These are phyloP conservation scores for Penicillium alfredii DNA, from an alignment of 495 filamentous ascomycete species.

Conservation along the genomic window DNA sequence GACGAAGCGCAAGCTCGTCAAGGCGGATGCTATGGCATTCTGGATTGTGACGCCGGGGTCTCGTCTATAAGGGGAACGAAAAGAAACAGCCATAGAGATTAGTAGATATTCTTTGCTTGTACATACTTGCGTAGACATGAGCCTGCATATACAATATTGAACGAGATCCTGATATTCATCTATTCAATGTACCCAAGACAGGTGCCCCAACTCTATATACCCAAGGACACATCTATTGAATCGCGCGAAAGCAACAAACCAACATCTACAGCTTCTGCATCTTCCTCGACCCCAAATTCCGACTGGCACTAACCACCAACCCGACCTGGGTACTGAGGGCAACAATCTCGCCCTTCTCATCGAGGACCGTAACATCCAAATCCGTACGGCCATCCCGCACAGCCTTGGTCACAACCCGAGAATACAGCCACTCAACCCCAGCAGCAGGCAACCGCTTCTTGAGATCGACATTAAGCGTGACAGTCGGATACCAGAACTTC, in stretches of 20 bases:
- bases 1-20: slow-evolving; percentile 27
- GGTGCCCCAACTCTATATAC: slow-evolving; percentile 4
- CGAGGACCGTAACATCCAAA: slow-evolving; percentile 55
- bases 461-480: slow-evolving; percentile 62
- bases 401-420: slow-evolving; percentile 50
- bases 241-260: not conserved
- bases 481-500: slow-evolving; percentile 71
- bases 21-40: slow-evolving; percentile 39
- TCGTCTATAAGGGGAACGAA: slow-evolving; percentile 13
- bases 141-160: slow-evolving; percentile 6
- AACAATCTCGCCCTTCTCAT: slow-evolving; percentile 52
- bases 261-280: slow-evolving; percentile 27
- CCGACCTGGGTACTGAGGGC: slow-evolving; percentile 59
- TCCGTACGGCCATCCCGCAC: slow-evolving; percentile 61
- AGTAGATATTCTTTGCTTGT: not conserved
- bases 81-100: not conserved
- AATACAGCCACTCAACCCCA: slow-evolving; percentile 62
- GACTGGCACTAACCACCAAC: slow-evolving; percentile 49
- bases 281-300: slow-evolving; percentile 44
- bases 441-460: slow-evolving; percentile 55
- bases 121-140: not conserved
- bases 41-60: slow-evolving; percentile 29
- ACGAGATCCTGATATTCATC: slow-evolving; percentile 1
- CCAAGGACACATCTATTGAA: slow-evolving; percentile 3
- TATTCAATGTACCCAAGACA: not conserved